These are phyloP conservation scores for Aureobasidium pullulans DNA, from an alignment of 2,329 filamentous ascomycete genomes.

Conservation along the genomic window DNA sequence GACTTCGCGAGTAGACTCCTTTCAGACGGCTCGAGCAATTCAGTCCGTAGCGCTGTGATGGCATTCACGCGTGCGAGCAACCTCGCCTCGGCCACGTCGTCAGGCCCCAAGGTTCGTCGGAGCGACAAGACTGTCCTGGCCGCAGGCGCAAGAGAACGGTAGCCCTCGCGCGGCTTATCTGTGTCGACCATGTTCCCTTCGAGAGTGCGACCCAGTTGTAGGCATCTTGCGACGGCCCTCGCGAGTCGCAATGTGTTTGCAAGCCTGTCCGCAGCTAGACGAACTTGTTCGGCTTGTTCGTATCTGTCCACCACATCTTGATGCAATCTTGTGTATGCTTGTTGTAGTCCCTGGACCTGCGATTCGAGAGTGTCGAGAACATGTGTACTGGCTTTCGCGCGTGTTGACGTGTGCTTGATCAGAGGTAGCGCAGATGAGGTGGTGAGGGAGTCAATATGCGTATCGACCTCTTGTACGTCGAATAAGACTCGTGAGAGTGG, in stretches of 20 bases:
- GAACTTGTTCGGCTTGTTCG: constrained; percentile 76
- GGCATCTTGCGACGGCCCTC: constrained; percentile 66
- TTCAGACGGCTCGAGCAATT: constrained; percentile 65
- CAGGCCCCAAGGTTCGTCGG: constrained; percentile 60
- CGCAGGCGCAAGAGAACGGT: constrained; percentile 72
- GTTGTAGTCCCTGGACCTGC: constrained; percentile 72
- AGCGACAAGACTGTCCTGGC: constrained; percentile 71
- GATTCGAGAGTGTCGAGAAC: constrained; percentile 71
- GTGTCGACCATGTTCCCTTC: constrained; percentile 74
- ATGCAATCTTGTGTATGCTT: constrained; percentile 78
- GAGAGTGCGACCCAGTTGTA: constrained; percentile 76
- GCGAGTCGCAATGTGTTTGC: constrained; percentile 74
- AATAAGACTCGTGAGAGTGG: constrained; percentile 90
- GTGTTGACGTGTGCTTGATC: constrained; percentile 66
- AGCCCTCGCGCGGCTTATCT: constrained; percentile 44
- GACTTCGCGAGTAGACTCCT: constrained; percentile 63
- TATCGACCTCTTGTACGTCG: constrained; percentile 94
- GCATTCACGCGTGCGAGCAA: constrained; percentile 69
- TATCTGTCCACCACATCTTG: constrained; percentile 81
- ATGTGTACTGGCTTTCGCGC: constrained; percentile 62
- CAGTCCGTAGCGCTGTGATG: constrained; percentile 61
- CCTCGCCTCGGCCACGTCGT: constrained; percentile 60
- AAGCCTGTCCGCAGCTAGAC: constrained; percentile 66
- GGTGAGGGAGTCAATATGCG: constrained; percentile 84
- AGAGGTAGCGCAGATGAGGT: constrained; percentile 77